phyloP scores from a whole-genome alignment of 2,329 filamentous ascomycete genomes.

The Fusarium graminum region DNA sequence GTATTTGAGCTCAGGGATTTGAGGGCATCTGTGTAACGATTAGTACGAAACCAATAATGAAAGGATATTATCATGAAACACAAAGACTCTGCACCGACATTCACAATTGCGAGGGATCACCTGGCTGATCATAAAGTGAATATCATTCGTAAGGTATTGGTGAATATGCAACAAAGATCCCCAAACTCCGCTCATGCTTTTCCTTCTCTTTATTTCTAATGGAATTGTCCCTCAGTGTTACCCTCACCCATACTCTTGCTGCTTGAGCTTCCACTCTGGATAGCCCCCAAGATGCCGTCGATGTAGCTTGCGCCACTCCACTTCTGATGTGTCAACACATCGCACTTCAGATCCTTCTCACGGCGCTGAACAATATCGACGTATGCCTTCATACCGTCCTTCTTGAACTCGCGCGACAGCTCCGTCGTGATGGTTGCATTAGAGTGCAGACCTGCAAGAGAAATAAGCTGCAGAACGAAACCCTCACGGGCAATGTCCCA shows the following conservation, averaged over 20 bases:
- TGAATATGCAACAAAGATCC: constrained; percentile 31
- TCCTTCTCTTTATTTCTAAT: constrained; percentile 49
- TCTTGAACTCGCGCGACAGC: constrained; percentile 84
- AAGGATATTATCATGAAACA: constrained; percentile 19
- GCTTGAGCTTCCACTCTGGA: constrained; percentile 90
- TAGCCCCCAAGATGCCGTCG: constrained; percentile 89
- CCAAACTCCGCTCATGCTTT: constrained; percentile 49
- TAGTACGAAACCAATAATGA: constrained; percentile 40
- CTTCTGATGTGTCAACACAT: constrained; percentile 96
- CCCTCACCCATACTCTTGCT: constrained; percentile 96
- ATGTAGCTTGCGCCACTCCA: constrained; percentile 80
- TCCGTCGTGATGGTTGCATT: constrained; percentile 76
- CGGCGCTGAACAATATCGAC: constrained; percentile 91
- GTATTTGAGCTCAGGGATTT: not conserved
- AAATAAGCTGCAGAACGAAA: constrained; percentile 77
- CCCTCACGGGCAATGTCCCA: constrained; percentile 96
- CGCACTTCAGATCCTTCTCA: constrained; percentile 91
- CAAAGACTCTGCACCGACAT: not conserved
- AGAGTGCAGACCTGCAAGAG: constrained; percentile 74
- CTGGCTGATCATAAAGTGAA: constrained; percentile 19
- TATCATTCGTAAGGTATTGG: constrained; percentile 37
- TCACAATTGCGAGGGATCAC: constrained; percentile 23
- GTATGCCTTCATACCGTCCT: constrained; percentile 95
- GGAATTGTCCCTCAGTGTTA: constrained; percentile 83
- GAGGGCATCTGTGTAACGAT: constrained; percentile 32